These are phyloP conservation scores for Lentinula sp. DNA, from an alignment of 768 basidiomycete genomes.

Conservation along the genomic window DNA sequence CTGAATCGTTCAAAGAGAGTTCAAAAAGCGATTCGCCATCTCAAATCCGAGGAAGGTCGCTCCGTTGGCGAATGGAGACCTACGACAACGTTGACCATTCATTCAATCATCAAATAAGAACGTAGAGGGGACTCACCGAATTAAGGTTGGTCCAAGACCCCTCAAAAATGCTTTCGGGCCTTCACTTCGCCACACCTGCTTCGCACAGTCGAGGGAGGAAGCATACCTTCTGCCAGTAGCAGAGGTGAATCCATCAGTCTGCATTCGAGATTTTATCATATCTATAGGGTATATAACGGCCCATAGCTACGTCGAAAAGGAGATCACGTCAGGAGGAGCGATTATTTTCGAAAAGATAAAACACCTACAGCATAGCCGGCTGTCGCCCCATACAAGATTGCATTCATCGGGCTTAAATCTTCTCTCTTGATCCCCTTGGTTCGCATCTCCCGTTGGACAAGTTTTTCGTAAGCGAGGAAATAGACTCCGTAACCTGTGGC, in stretches of 20 bases:
- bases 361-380: constrained; percentile 83
- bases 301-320: constrained; percentile 56
- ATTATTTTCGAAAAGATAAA: background rate
- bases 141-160: constrained; percentile 88
- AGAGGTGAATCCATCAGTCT: constrained; percentile 83
- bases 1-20: constrained; percentile 20
- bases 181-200: constrained; percentile 77
- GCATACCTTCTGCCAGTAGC: constrained; percentile 77
- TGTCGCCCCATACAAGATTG: constrained; percentile 83
- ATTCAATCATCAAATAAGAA: background rate
- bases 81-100: constrained; percentile 21
- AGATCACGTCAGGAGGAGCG: background rate
- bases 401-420: constrained; percentile 70
- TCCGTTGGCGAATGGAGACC: constrained; percentile 94
- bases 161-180: constrained; percentile 84
- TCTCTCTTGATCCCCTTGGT: constrained; percentile 65
- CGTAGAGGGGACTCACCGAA: constrained; percentile 52
- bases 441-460: constrained; percentile 83
- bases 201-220: constrained; percentile 77
- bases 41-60: constrained; percentile 97
- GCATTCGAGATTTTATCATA: constrained; percentile 94
- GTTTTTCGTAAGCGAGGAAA: constrained; percentile 89
- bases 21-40: constrained; percentile 73
- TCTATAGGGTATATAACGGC: constrained; percentile 94
- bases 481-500: constrained; percentile 80